Evolutionary conservation across 2,329 filamentous ascomycete genomes (phyloP).

Genomic region (Ceratocystis albifundus): DNA sequence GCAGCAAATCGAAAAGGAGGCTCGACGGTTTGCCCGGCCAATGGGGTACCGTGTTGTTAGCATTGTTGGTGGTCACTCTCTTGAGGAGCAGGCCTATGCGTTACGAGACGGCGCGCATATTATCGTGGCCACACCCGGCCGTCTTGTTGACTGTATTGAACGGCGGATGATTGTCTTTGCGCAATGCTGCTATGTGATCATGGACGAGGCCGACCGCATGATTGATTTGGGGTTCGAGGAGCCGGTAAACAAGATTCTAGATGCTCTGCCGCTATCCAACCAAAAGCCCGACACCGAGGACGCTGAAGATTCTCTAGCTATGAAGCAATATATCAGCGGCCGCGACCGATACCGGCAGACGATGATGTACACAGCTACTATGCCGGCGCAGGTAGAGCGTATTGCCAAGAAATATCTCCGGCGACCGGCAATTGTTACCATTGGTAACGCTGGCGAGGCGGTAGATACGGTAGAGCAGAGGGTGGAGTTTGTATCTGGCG

Average conservation of each 20-base stretch:
- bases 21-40: conserved; percentile 79
- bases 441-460: conserved; percentile 87
- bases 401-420: conserved; percentile 96
- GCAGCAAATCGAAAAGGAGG: conserved; percentile 92
- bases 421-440: conserved; percentile 83
- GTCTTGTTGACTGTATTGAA: conserved; percentile 94
- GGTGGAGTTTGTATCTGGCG: conserved; percentile 78
- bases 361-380: conserved; percentile 99
- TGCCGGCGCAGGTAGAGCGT: conserved; percentile 83
- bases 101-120: conserved; percentile 91
- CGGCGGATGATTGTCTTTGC: conserved; percentile 77
- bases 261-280: conserved; percentile 81
- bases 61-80: conserved; percentile 91
- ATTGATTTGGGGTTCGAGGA: conserved; percentile 98
- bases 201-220: conserved; percentile 99
- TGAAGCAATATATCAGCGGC: conserved; percentile 65
- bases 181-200: conserved; percentile 98
- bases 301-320: conserved; percentile 74
- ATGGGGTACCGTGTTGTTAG: conserved; percentile 91
- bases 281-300: conserved; percentile 91
- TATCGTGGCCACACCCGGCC: conserved; percentile 94
- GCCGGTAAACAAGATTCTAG: conserved; percentile 91
- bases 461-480: conserved; percentile 97
- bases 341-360: conserved; percentile 84
- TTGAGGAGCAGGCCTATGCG: conserved; percentile 87